Evolutionary conservation across 75 land plant genomes (phyloP).

Genomic region (Selaginella moellendorffii): DNA sequence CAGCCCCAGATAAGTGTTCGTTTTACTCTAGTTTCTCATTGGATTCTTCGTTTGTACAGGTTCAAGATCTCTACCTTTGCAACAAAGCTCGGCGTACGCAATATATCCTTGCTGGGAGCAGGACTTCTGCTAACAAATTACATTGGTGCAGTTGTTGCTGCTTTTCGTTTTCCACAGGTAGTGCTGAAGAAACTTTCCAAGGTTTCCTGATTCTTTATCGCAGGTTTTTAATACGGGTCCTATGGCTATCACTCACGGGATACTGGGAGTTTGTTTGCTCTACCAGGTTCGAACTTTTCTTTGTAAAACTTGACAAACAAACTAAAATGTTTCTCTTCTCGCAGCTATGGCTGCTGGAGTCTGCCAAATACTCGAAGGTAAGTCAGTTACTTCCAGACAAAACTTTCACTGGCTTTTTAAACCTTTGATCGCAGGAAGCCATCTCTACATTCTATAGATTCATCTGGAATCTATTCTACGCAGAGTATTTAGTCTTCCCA

Average conservation of each 20-base stretch:
- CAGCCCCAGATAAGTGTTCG: not conserved
- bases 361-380: slow-evolving; percentile 75
- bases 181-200: not conserved
- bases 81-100: slow-evolving; percentile 85
- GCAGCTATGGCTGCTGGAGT: slow-evolving; percentile 72
- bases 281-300: slow-evolving; percentile 30
- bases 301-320: not conserved
- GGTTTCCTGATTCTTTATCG: not conserved
- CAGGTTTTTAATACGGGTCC: slow-evolving; percentile 46
- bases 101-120: slow-evolving; percentile 83
- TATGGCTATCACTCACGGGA: slow-evolving; percentile 53
- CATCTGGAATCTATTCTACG: slow-evolving; percentile 91
- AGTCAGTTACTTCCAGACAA: not conserved
- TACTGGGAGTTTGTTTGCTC: slow-evolving; percentile 38
- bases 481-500: slow-evolving; percentile 76
- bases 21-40: too few relatives aligned
- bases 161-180: slow-evolving; percentile 69
- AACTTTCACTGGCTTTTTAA: not conserved
- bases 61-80: slow-evolving; percentile 90
- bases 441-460: slow-evolving; percentile 64
- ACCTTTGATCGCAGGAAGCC: slow-evolving; percentile 64
- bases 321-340: not conserved
- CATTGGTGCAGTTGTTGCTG: slow-evolving; percentile 60
- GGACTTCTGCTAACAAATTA: slow-evolving; percentile 72
- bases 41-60: slow-evolving; percentile 23